phyloP scores from a whole-genome alignment of 768 basidiomycete genomes.

The Leucosporidium creatinivorum region DNA sequence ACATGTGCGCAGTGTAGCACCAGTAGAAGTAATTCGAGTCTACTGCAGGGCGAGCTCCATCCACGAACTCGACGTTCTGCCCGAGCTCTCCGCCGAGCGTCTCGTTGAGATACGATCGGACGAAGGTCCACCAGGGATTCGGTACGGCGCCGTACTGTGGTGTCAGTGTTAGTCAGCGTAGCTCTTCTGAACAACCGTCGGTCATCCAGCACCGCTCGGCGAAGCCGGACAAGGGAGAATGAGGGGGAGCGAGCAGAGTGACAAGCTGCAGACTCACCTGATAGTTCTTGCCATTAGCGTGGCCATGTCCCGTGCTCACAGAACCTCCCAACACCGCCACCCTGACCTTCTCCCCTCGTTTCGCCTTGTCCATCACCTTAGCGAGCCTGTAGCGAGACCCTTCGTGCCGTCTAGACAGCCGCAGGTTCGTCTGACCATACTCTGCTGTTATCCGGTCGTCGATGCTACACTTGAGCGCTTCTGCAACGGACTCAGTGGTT shows the following conservation, averaged over 20 bases:
- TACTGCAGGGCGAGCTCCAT: slow-evolving; percentile 9
- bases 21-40: slow-evolving; percentile 8
- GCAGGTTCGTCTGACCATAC: slow-evolving; percentile 3
- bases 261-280: too few relatives aligned
- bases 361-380: not conserved
- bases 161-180: too few relatives aligned
- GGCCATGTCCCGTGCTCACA: too few relatives aligned
- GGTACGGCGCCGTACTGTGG: slow-evolving; percentile 6
- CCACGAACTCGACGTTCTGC: not conserved
- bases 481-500: too few relatives aligned
- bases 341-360: not conserved
- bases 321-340: slow-evolving; percentile 5
- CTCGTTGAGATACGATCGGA: not conserved
- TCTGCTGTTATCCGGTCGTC: not conserved
- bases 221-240: too few relatives aligned
- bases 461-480: not conserved
- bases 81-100: not conserved
- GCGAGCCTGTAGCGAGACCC: slow-evolving; percentile 3
- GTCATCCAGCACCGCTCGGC: too few relatives aligned
- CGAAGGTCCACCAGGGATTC: not conserved
- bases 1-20: slow-evolving; percentile 8
- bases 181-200: too few relatives aligned
- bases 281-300: too few relatives aligned
- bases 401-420: slow-evolving; percentile 4
- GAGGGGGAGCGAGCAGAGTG: too few relatives aligned